Evolutionary conservation across 345 rosid species (phyloP).

Genomic region (Populus nigra): DNA sequence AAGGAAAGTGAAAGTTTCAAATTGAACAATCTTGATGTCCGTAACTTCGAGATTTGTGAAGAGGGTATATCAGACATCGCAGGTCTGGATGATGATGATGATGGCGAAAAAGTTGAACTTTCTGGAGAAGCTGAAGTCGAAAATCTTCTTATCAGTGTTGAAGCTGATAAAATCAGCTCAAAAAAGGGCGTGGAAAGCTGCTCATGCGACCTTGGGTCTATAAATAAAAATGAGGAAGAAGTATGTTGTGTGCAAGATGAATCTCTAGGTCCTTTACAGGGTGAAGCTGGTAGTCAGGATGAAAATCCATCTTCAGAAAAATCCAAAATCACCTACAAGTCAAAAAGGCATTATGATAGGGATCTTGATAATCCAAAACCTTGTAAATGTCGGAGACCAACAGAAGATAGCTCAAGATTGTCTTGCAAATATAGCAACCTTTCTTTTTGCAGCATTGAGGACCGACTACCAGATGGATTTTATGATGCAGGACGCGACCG

Average conservation of each 20-base stretch:
- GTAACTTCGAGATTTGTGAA: slow-evolving; percentile 25
- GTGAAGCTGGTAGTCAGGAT: slow-evolving; percentile 36
- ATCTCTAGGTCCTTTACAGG: slow-evolving; percentile 35
- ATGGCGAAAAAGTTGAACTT: slow-evolving; percentile 30
- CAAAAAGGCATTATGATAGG: slow-evolving; percentile 71
- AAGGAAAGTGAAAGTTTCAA: slow-evolving; percentile 39
- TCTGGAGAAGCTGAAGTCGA: slow-evolving; percentile 36
- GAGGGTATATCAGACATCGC: slow-evolving; percentile 39
- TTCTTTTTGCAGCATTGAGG: slow-evolving; percentile 78
- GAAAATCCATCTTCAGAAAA: slow-evolving; percentile 45
- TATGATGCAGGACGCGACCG: slow-evolving; percentile 98
- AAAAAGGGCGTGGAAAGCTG: slow-evolving; percentile 36
- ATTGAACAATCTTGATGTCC: slow-evolving; percentile 23
- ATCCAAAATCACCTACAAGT: slow-evolving; percentile 37
- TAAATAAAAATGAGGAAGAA: slow-evolving; percentile 28
- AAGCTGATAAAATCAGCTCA: slow-evolving; percentile 36
- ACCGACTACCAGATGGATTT: slow-evolving; percentile 81
- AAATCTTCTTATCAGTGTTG: slow-evolving; percentile 40
- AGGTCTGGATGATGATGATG: slow-evolving; percentile 38
- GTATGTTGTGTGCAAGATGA: slow-evolving; percentile 34
- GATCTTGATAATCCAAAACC: slow-evolving; percentile 85
- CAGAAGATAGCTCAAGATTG: slow-evolving; percentile 39
- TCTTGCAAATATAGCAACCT: slow-evolving; percentile 61
- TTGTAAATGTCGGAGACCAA: slow-evolving; percentile 62
- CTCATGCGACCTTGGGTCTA: slow-evolving; percentile 25